Evolutionary conservation across 768 basidiomycete genomes (phyloP).

Genomic region (Mrakia blollopis): DNA sequence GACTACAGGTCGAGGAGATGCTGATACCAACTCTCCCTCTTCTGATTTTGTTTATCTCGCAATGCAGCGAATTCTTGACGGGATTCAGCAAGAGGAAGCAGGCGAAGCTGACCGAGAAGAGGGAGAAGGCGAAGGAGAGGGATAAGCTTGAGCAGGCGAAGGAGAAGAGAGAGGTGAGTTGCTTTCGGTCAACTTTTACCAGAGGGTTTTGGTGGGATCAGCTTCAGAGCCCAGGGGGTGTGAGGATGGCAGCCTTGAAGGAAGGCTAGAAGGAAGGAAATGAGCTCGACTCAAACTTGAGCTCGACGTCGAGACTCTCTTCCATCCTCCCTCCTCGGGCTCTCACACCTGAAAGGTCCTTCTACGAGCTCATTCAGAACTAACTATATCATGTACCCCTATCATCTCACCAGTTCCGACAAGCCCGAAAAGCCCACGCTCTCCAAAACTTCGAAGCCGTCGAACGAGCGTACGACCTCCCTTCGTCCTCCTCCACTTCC

Average conservation of each 20-base stretch:
- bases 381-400: neutral
- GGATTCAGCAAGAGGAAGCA: conserved; percentile 33
- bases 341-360: neutral
- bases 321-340: neutral
- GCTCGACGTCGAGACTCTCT: neutral
- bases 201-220: no score
- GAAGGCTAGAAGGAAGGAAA: neutral
- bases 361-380: no score
- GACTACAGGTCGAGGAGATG: no score
- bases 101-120: conserved; percentile 31
- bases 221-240: neutral
- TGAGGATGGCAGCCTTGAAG: no score
- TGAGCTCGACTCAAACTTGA: conserved; percentile 13
- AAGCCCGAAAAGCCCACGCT: conserved; percentile 27
- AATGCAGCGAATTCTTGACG: conserved; percentile 32
- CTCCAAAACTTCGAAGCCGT: conserved; percentile 27
- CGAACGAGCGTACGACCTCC: conserved; percentile 28
- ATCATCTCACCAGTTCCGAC: conserved; percentile 18
- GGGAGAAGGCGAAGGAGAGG: conserved; percentile 31
- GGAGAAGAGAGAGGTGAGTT: conserved; percentile 30
- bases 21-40: neutral
- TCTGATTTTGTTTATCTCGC: neutral
- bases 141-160: conserved; percentile 12
- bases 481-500: conserved; percentile 8
- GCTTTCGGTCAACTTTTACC: no score